Evolutionary conservation across 2,329 filamentous ascomycete species (phyloP).

Genomic region (Triangularia verruculosa): DNA sequence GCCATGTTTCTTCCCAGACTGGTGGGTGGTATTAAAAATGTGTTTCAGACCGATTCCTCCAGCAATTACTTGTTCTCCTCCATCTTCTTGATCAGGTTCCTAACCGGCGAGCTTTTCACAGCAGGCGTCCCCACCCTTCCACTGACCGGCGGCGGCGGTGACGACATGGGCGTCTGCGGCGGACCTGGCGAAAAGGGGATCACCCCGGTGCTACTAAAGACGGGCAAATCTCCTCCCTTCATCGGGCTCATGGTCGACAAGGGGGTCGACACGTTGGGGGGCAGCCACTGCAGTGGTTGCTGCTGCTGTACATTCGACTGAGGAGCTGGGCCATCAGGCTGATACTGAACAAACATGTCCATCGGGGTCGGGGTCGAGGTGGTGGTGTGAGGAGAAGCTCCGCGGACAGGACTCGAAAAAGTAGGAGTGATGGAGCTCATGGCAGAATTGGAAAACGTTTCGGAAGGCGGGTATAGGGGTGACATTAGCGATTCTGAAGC

Average conservation of each 20-base stretch:
- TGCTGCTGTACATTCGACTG: constrained; percentile 30
- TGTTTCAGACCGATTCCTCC: background rate
- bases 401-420: background rate
- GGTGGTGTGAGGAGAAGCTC: background rate
- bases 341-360: constrained; percentile 52
- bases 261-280: constrained; percentile 44
- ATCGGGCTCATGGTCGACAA: constrained; percentile 28
- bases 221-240: constrained; percentile 38
- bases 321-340: constrained; percentile 51
- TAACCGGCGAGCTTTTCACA: background rate
- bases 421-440: constrained; percentile 15
- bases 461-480: background rate
- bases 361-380: constrained; percentile 16
- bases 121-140: background rate
- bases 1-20: background rate
- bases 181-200: constrained; percentile 41
- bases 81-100: background rate
- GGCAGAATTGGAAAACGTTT: background rate
- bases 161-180: background rate
- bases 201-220: constrained; percentile 42
- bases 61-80: background rate
- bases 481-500: background rate
- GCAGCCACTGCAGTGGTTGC: constrained; percentile 48
- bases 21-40: background rate
- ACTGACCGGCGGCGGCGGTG: background rate